Conservation (phyloP, 1,139 yeast species). For the Nematodospora anomalae region DNA sequence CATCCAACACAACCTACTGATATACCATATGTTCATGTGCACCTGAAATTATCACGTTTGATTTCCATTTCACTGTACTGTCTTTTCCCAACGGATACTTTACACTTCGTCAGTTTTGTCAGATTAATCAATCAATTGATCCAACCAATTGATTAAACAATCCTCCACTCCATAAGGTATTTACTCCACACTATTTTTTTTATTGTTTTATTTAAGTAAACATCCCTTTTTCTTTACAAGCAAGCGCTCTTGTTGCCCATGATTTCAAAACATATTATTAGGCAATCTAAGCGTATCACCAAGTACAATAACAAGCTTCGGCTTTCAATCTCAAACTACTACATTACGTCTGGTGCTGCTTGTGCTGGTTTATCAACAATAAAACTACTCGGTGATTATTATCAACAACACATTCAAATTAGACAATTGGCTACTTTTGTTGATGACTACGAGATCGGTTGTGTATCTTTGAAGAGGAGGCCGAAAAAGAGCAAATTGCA, state of each 20-base stretch:
- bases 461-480: constrained; percentile 32
- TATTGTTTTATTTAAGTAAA: no score
- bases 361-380: neutral
- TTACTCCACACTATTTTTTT: no score
- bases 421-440: constrained; percentile 4
- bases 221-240: no score
- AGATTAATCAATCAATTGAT: neutral
- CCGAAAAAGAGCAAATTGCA: constrained; percentile 16
- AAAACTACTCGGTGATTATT: neutral
- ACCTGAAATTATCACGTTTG: no score
- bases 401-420: neutral
- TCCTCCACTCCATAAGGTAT: neutral
- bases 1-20: no score
- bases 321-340: neutral
- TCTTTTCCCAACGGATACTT: no score
- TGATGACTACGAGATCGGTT: constrained; percentile 37
- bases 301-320: neutral
- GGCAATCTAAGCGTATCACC: neutral
- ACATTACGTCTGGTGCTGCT: neutral
- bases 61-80: no score
- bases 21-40: no score
- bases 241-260: neutral
- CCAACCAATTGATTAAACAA: neutral
- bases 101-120: no score
- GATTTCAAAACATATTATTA: neutral